A percentile compares a stretch with the other conserved stretches of the same genome.
phyloP scores from a whole-genome alignment of 495 filamentous ascomycete genomes.

The Hypoxylon fuscum region DNA sequence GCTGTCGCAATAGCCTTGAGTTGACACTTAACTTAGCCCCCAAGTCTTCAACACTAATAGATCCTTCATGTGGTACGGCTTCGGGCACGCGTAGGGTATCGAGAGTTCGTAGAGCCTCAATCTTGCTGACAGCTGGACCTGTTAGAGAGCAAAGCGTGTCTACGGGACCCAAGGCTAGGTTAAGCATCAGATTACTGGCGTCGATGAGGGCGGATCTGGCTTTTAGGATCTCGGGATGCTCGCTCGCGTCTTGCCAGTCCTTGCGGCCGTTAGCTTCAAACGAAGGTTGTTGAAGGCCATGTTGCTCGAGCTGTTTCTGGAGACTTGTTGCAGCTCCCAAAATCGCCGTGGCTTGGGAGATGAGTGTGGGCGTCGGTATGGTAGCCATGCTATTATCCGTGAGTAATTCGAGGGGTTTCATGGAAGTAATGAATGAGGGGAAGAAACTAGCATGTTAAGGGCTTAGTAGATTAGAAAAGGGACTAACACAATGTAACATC shows the following conservation, averaged over 20 bases:
- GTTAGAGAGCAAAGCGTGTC: conserved; percentile 1
- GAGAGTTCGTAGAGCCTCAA: conserved; percentile 6
- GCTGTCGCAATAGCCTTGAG: background rate
- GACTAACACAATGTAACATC: no score
- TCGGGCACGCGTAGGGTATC: conserved; percentile 5
- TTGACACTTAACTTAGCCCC: conserved; percentile 1
- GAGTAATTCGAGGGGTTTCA: no score
- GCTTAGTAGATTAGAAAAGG: no score
- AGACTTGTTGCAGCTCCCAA: conserved; percentile 5
- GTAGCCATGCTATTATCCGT: background rate
- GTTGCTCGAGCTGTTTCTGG: conserved; percentile 10
- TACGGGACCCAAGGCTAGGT: conserved; percentile 8
- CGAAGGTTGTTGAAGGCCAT: conserved; percentile 9
- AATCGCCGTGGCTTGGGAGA: conserved; percentile 1
- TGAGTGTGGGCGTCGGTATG: conserved; percentile 7
- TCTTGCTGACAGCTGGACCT: conserved; percentile 4
- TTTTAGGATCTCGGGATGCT: conserved; percentile 5
- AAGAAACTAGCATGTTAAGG: no score
- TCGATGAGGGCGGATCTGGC: conserved; percentile 10
- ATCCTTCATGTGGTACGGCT: conserved; percentile 3
- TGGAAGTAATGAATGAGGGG: no score
- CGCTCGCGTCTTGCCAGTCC: conserved; percentile 8
- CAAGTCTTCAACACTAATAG: conserved; percentile 8
- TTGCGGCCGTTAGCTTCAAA: conserved; percentile 8
- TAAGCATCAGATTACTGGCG: conserved; percentile 11